Evolutionary conservation across 257 asterid species (phyloP).

Genomic region (Solanum peruvianum): DNA sequence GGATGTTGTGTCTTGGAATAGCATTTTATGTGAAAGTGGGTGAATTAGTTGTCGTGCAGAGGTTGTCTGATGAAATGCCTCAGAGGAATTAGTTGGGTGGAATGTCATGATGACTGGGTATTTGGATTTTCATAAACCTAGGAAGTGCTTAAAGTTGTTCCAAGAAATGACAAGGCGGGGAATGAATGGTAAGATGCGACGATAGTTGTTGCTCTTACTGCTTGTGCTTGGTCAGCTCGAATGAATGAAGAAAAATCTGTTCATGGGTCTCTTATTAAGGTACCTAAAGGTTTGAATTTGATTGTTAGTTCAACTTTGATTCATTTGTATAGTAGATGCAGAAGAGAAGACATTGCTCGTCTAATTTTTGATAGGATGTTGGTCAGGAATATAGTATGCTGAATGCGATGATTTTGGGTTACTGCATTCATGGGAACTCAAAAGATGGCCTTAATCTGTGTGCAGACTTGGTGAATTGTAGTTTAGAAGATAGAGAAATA

Average conservation of each 20-base stretch:
- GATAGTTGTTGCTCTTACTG: conserved; percentile 35
- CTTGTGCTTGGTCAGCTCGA: conserved; percentile 61
- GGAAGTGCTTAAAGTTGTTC: conserved; percentile 50
- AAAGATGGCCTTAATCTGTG: conserved; percentile 27
- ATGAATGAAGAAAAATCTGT: conserved; percentile 40
- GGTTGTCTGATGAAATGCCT: conserved; percentile 46
- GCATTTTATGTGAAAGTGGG: conserved; percentile 31
- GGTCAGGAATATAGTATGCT: conserved; percentile 27
- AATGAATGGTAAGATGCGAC: conserved; percentile 24
- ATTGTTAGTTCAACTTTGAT: conserved; percentile 34
- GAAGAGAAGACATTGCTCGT: conserved; percentile 19
- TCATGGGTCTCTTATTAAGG: too few species aligned
- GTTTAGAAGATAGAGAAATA: neutral
- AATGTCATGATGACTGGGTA: conserved; percentile 28
- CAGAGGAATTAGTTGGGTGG: conserved; percentile 44
- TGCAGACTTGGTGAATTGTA: conserved; percentile 23
- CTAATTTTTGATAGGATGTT: conserved; percentile 38
- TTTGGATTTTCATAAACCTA: conserved; percentile 7
- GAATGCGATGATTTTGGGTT: neutral
- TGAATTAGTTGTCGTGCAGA: conserved; percentile 38
- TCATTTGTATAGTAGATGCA: conserved; percentile 40
- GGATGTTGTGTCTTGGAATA: conserved; percentile 56
- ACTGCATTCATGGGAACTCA: neutral
- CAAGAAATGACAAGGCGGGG: conserved; percentile 35
- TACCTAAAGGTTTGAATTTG: conserved; percentile 12